Evolutionary conservation across 805 yeast genomes (phyloP), one percentile per base, ranked within the genome.

Genomic region (Suhomyces sp.): DNA sequence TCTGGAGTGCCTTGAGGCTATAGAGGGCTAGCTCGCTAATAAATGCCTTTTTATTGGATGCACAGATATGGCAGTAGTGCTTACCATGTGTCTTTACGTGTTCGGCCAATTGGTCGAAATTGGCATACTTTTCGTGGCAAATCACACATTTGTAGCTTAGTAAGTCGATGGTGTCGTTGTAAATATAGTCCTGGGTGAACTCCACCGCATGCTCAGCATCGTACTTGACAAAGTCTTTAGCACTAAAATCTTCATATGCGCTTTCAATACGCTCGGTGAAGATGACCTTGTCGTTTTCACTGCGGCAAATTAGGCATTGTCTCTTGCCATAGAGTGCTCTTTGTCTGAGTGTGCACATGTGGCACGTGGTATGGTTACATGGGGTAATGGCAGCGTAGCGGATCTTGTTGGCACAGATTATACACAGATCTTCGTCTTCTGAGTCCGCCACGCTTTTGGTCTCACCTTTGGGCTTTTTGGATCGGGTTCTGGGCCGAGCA

Each of bases 281-380:
- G 1, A 88, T 73, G 33, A 89, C 71, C 8, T 66, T 65, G 2
- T 77, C 81, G 53, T 81, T 81, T 47, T 85, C 89, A 1, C 90
- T 68, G 61, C 99, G 82, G 68, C 99, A 94, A 43, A 90, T 85
- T 46, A 92, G 75, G 75, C 99, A 94, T 17, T 80, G 73, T 29
- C 76, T 78, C 68, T 88, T 89, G 21, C 80, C 77, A 68, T 87
- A 91, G 13, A 93, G 71, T 0, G 91, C 92, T 43, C 97, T 75
- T 62, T 90, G 91, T 57, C 97, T 78, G 57, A 93, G 80, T 0
- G 89, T 76, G 73, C 99, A 94, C 44, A 66, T 71, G 63, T 90
- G 89, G 67, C 99, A 94, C 0, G 91, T 83, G 31, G 76, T 79
- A 65, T 94, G 98, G 60, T 85, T 84, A 68, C 99, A 94, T 0